phyloP scores from a whole-genome alignment of 768 basidiomycete species.

The Paxillus rubicundulus region DNA sequence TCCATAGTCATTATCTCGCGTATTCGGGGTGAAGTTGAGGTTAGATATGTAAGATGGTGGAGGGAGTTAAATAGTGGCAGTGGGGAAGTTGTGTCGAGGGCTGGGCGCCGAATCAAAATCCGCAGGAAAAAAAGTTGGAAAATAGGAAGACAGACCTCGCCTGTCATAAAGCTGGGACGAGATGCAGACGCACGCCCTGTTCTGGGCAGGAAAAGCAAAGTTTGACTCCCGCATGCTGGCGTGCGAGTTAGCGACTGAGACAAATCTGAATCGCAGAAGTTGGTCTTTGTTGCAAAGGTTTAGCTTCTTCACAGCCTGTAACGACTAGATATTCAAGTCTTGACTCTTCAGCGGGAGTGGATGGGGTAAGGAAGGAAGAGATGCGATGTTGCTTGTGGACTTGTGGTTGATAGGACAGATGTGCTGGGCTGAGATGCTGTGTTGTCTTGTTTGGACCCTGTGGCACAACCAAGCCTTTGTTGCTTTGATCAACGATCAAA shows the following conservation, averaged over 20 bases:
- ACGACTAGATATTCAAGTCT: neutral
- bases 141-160: slow-evolving; percentile 58
- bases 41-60: slow-evolving; percentile 93
- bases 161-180: slow-evolving; percentile 93
- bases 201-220: slow-evolving; percentile 92
- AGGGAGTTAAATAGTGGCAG: slow-evolving; percentile 88
- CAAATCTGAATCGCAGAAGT: slow-evolving; percentile 19
- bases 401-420: slow-evolving; percentile 27
- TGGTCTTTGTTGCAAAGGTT: slow-evolving; percentile 1
- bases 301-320: neutral
- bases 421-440: slow-evolving; percentile 29
- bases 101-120: slow-evolving; percentile 25
- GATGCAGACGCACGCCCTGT: slow-evolving; percentile 93
- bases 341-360: neutral
- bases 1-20: slow-evolving; percentile 98
- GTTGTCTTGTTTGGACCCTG: slow-evolving; percentile 29
- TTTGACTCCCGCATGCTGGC: slow-evolving; percentile 86
- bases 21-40: slow-evolving; percentile 95
- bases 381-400: slow-evolving; percentile 16
- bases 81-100: slow-evolving; percentile 53
- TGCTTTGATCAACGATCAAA: too few species aligned
- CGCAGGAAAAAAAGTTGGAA: slow-evolving; percentile 3
- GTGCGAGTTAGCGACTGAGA: slow-evolving; percentile 17
- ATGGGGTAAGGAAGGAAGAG: slow-evolving; percentile 12
- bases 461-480: slow-evolving; percentile 10